Base-by-base conservation (phyloP, 164 flowering plant species). In the Umbellularia californica region DNA sequence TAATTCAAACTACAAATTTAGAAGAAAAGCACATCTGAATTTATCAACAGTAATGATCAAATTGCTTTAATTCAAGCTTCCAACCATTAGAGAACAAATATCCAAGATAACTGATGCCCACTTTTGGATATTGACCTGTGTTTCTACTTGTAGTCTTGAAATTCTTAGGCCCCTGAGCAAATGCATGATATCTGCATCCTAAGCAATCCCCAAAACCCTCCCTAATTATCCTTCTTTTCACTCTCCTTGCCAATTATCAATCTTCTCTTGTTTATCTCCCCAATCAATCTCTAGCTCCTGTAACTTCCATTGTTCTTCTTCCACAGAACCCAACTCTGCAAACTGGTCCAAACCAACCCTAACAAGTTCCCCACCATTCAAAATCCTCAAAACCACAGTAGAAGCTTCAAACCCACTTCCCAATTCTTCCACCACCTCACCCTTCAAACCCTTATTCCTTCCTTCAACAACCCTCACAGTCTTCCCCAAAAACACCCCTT, bases 271-370 rank as follows among this genome's bases (percentile, higher is more conserved):
- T 9, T 77, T 78, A 13, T 65, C 27, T 2, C 41, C 71, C 33
- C 60, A 24, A 1, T 27, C 72, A 3, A 75, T 69, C 70, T 77
- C 79, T 62, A 83, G 47, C 47, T 85, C 87, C 79, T 83, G 80
- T 82, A 86, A 75, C 64, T 81, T 83, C 79, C 87, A 89, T 72
- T 73, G 83, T 71, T 90, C 90, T 62, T 92, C 95, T 70, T 90
- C 92, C 22, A 68, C 74, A 0, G 94, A 88, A 50, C 94, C 92
- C 80, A 88, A 75, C 63, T 86, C 89, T 0, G 87, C 91, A 52
- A 91, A 77, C 60, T 91, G 87, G 23, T 63, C 33, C 19, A 66
- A 50, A 4, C 79, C 63, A 71, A 87, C 85, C 17, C 75, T 82
- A 33, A 88, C 86, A 69, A 83, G 78, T 82, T 83, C 85, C 25